A percentile compares a stretch with the other conserved stretches of the same genome.
Evolutionary conservation across 768 basidiomycete species (phyloP).

Genomic region (Polyporus arcularius): DNA sequence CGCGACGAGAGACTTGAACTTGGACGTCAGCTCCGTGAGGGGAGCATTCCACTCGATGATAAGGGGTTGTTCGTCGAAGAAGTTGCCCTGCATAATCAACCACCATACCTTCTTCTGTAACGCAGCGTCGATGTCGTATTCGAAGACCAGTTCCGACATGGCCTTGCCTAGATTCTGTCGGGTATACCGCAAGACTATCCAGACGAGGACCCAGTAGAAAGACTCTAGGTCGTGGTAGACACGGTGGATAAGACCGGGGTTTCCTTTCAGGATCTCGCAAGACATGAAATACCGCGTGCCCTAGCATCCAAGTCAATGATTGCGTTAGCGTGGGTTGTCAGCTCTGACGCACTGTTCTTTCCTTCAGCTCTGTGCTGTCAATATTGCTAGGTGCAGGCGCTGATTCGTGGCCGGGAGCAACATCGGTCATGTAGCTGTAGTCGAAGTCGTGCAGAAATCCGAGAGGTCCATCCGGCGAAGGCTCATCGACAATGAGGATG

Average conservation of each 20-base stretch:
- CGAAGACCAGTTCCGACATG: not conserved
- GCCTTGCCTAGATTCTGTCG: not conserved
- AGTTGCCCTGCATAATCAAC: not conserved
- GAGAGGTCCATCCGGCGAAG: not conserved
- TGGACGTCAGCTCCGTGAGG: not conserved
- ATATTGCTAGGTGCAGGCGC: no score
- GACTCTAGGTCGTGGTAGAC: slow-evolving; percentile 15
- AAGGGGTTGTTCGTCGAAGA: not conserved
- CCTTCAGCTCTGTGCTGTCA: not conserved
- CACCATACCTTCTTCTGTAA: not conserved
- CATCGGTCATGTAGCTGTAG: slow-evolving; percentile 8
- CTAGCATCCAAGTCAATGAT: not conserved
- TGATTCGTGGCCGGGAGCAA: not conserved
- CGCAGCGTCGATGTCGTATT: not conserved
- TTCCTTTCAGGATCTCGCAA: not conserved
- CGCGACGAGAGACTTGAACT: not conserved
- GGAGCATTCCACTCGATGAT: not conserved
- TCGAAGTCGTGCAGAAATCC: slow-evolving; percentile 21
- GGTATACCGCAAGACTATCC: slow-evolving; percentile 8
- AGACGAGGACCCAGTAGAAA: slow-evolving; percentile 17
- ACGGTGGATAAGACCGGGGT: not conserved
- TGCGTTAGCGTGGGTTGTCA: not conserved
- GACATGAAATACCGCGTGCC: slow-evolving; percentile 5
- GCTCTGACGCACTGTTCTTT: slow-evolving; percentile 3
- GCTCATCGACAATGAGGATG: slow-evolving; percentile 8